phyloP scores from a whole-genome alignment of 208 protist species.

The Wallacemonas rigidus region DNA sequence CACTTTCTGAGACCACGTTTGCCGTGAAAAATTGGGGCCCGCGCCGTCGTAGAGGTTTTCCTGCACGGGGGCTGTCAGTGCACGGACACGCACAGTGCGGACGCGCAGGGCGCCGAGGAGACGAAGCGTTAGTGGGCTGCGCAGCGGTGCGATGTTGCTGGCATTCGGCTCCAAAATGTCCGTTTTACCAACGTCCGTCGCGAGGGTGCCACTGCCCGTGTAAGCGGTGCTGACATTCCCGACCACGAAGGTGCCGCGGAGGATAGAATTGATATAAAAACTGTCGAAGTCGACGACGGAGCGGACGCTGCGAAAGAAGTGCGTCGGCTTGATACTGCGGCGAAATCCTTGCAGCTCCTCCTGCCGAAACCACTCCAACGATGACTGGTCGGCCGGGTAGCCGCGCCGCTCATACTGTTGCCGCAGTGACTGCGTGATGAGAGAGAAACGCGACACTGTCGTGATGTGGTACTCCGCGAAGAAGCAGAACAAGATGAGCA shows the following conservation, averaged over 20 bases:
- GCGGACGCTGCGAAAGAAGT: conserved; percentile 24
- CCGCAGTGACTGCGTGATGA: conserved; percentile 16
- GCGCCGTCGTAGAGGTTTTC: conserved; percentile 17
- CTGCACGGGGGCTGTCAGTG: conserved; percentile 20
- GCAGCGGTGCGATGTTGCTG: neutral
- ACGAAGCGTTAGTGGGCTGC: neutral
- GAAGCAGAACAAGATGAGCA: conserved; percentile 42
- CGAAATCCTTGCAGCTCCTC: neutral
- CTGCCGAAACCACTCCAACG: conserved; percentile 24
- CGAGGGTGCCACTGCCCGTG: neutral
- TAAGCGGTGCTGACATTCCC: neutral
- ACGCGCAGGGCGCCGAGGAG: conserved; percentile 32
- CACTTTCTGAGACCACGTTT: conserved; percentile 3
- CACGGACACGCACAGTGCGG: conserved; percentile 32
- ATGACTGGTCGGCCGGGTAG: conserved; percentile 16
- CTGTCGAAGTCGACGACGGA: conserved; percentile 8
- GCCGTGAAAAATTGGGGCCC: conserved; percentile 4
- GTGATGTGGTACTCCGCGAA: conserved; percentile 23
- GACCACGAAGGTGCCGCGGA: conserved; percentile 13
- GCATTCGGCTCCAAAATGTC: neutral
- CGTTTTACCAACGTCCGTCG: neutral
- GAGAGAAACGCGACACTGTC: conserved; percentile 21
- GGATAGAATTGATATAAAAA: conserved; percentile 21
- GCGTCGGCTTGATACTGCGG: conserved; percentile 20
- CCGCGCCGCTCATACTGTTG: conserved; percentile 22